These are phyloP conservation scores for Sanghuangporus sanghuang DNA, from an alignment of 1,284 basidiomycete genomes.

Conservation along the genomic window DNA sequence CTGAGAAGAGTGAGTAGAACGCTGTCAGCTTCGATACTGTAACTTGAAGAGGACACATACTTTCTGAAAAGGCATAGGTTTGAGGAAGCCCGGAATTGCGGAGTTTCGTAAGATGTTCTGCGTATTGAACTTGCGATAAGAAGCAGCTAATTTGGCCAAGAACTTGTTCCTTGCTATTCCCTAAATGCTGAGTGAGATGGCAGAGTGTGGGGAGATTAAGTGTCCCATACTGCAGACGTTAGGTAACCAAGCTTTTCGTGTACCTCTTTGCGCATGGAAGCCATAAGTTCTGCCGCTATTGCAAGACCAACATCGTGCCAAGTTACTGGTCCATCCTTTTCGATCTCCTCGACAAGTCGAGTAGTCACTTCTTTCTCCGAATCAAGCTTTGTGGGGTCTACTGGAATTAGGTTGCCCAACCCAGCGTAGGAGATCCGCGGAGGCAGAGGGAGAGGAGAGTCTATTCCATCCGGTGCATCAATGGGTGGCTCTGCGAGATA, in stretches of 20 bases:
- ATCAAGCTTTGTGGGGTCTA: slow-evolving; percentile 34
- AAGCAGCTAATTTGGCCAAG: slow-evolving; percentile 88
- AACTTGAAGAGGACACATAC: slow-evolving; percentile 32
- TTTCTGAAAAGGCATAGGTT: slow-evolving; percentile 83
- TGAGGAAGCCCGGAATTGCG: slow-evolving; percentile 81
- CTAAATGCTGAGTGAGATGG: slow-evolving; percentile 29
- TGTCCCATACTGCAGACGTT: slow-evolving; percentile 75
- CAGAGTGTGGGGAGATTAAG: background rate
- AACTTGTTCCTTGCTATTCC: slow-evolving; percentile 95
- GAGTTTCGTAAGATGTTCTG: slow-evolving; percentile 82
- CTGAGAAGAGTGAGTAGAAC: slow-evolving; percentile 35
- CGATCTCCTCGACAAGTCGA: slow-evolving; percentile 23
- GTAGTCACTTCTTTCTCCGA: slow-evolving; percentile 14
- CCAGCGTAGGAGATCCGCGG: slow-evolving; percentile 64
- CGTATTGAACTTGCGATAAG: slow-evolving; percentile 84
- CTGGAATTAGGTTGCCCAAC: slow-evolving; percentile 68
- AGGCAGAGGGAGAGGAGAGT: slow-evolving; percentile 79
- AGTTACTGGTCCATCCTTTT: slow-evolving; percentile 37
- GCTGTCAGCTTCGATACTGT: background rate
- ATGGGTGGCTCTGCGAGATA: slow-evolving; percentile 67
- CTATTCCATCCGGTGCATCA: slow-evolving; percentile 66
- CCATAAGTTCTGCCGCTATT: slow-evolving; percentile 87
- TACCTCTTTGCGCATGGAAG: slow-evolving; percentile 68
- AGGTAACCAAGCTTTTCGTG: slow-evolving; percentile 81
- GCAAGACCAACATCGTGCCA: slow-evolving; percentile 95